Evolutionary conservation across 192 early-diverging fungal species (phyloP), one percentile per base, ranked within the genome.

Genomic region (Pilaira anomala): DNA sequence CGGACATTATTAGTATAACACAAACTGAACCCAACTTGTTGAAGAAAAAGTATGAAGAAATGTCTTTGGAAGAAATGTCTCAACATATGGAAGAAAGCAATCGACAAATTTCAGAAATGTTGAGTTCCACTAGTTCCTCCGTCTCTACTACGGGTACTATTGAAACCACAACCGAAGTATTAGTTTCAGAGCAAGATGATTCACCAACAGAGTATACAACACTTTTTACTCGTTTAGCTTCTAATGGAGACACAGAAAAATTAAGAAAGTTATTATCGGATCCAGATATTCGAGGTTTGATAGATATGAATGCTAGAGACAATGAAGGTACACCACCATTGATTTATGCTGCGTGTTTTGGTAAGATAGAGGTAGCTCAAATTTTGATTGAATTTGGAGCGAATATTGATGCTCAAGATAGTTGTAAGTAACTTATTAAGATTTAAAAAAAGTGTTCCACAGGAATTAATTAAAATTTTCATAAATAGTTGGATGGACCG

Each of bases 291-390:
- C 48, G 48, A 12, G 29, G 49, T 54, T 87, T 78, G 73, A 85
- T 95, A 49, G 88, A 91, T 71, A 76, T 96, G 30, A 82, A 98
- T 72, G 83, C 79, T 13, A 84, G 83, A 52, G 95, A 98, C 72
- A 87, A 87, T 50, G 90, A 93, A 59, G 94, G 93, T 26, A 89
- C 85, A 30, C 92, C 89, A 9, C 88, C 91, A 14, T 80, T 98
- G 30, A 91, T 93, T 54, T 94, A 92, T 65, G 90, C 94, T 3
- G 82, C 89, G 21, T 93, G 92, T 57, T 94, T 96, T 84, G 93
- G 91, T 25, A 86, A 93, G 60, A 65, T 77, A 12, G 80, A 88
- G 45, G 82, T 95, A 73, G 87, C 81, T 8, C 76, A 77, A 62
- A 69, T 87, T 51, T 77, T 98, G 28, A 63, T 98, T 12, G 78